Conservation (phyloP, 2,329 filamentous ascomycete species). For the Furcasterigmium furcatum region DNA sequence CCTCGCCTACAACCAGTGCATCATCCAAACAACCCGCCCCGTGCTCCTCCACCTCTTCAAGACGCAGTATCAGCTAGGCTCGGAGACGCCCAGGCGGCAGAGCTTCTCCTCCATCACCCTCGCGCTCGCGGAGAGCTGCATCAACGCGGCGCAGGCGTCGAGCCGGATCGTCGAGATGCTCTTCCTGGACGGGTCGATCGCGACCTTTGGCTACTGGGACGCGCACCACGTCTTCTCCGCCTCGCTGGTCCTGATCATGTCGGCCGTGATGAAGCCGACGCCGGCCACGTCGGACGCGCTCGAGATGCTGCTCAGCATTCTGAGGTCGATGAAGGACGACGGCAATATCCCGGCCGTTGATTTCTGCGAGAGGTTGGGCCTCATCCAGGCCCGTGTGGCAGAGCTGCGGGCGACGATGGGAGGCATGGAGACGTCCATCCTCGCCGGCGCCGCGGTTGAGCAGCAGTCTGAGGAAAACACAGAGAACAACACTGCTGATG, state of each 20-base stretch:
- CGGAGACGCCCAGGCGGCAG: conserved; percentile 10
- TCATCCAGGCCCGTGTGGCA: not conserved
- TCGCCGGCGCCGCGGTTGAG: not conserved
- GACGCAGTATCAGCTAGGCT: conserved; percentile 10
- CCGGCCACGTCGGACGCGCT: conserved; percentile 20
- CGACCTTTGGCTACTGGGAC: conserved; percentile 27
- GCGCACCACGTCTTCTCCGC: conserved; percentile 28
- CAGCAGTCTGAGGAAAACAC: too few species aligned
- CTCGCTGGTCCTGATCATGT: conserved; percentile 28
- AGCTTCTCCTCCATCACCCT: conserved; percentile 24
- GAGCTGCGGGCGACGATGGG: not conserved
- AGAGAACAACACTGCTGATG: too few species aligned
- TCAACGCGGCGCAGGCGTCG: conserved; percentile 23
- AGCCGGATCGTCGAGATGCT: conserved; percentile 20
- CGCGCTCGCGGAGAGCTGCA: conserved; percentile 25
- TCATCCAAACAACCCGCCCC: conserved; percentile 27
- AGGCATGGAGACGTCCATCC: not conserved
- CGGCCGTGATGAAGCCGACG: conserved; percentile 23
- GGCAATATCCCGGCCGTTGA: conserved; percentile 24
- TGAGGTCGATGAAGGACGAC: conserved; percentile 22
- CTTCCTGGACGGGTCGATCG: conserved; percentile 16
- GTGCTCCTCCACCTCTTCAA: conserved; percentile 26
- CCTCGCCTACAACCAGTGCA: conserved; percentile 28
- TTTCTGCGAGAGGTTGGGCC: conserved; percentile 21
- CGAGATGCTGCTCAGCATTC: conserved; percentile 21